These are phyloP conservation scores for Diplodia sapinea DNA, from an alignment of 2,329 filamentous ascomycete species.

Conservation along the genomic window DNA sequence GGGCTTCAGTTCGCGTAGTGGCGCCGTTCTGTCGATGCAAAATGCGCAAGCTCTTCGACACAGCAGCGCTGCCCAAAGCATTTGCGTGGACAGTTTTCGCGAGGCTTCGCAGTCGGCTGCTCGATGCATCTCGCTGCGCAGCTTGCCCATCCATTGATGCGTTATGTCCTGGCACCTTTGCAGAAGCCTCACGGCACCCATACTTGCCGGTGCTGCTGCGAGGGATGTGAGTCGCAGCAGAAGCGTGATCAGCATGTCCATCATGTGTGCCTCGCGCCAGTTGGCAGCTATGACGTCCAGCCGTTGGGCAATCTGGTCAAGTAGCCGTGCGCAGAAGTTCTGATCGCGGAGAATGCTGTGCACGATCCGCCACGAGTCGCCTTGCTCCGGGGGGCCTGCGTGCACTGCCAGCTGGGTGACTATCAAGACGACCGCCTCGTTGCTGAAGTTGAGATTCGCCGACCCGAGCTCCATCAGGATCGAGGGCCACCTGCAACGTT, in stretches of 20 bases:
- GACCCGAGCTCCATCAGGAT: slow-evolving; percentile 59
- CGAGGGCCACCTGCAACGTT: slow-evolving; percentile 54
- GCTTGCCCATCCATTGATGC: slow-evolving; percentile 55
- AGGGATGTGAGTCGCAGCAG: slow-evolving; percentile 50
- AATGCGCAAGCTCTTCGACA: slow-evolving; percentile 56
- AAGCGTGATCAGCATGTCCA: slow-evolving; percentile 64
- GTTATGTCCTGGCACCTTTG: slow-evolving; percentile 52
- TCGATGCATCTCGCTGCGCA: slow-evolving; percentile 55
- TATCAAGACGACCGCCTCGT: slow-evolving; percentile 56
- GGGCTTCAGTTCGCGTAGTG: background rate
- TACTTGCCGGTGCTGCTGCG: slow-evolving; percentile 29
- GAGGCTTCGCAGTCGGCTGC: slow-evolving; percentile 48
- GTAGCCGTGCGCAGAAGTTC: slow-evolving; percentile 56
- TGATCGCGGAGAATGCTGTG: slow-evolving; percentile 60
- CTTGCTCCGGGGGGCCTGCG: slow-evolving; percentile 56
- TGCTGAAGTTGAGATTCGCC: slow-evolving; percentile 65
- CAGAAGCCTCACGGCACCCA: slow-evolving; percentile 44
- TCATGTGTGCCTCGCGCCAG: slow-evolving; percentile 64
- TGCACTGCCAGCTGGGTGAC: slow-evolving; percentile 44
- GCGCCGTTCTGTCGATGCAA: background rate
- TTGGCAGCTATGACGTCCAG: slow-evolving; percentile 58
- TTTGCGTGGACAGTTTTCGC: slow-evolving; percentile 51
- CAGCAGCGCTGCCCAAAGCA: slow-evolving; percentile 62
- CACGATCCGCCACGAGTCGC: slow-evolving; percentile 48
- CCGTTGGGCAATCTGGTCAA: slow-evolving; percentile 55